A percentile compares a stretch with the other conserved stretches of the same genome.
Evolutionary conservation across 495 filamentous ascomycete species (phyloP).

Genomic region (Penicillium tannophilum): DNA sequence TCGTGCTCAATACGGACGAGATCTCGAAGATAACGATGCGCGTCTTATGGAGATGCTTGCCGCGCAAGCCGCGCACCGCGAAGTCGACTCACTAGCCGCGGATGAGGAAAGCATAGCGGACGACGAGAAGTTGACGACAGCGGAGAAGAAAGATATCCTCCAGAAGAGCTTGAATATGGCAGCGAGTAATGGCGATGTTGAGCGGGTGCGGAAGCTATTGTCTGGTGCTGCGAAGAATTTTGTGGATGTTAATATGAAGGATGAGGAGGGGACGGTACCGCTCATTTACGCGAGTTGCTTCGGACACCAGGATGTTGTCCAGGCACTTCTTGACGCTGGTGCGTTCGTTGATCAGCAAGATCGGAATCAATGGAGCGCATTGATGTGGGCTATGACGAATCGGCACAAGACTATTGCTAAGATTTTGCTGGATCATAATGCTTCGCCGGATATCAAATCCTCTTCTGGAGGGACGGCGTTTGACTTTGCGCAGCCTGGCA

Average conservation of each 20-base stretch:
- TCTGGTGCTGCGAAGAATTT: slow-evolving; percentile 72
- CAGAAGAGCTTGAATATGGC: slow-evolving; percentile 94
- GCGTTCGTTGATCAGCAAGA: slow-evolving; percentile 95
- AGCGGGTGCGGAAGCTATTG: slow-evolving; percentile 75
- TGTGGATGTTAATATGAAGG: slow-evolving; percentile 85
- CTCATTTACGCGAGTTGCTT: slow-evolving; percentile 99
- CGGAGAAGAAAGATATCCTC: slow-evolving; percentile 76
- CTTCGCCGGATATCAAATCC: slow-evolving; percentile 93
- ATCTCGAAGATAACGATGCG: slow-evolving; percentile 77
- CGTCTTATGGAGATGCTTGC: slow-evolving; percentile 95
- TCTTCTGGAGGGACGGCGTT: slow-evolving; percentile 93
- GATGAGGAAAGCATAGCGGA: slow-evolving; percentile 78
- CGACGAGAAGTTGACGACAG: slow-evolving; percentile 71
- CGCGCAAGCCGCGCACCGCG: slow-evolving; percentile 81
- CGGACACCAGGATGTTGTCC: slow-evolving; percentile 89
- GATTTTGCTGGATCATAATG: slow-evolving; percentile 85
- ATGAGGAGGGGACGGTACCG: slow-evolving; percentile 93
- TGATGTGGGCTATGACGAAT: slow-evolving; percentile 99
- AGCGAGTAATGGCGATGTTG: slow-evolving; percentile 92
- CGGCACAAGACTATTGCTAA: slow-evolving; percentile 95
- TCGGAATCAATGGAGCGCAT: slow-evolving; percentile 91
- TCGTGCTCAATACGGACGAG: slow-evolving; percentile 40
- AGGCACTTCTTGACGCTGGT: slow-evolving; percentile 79
- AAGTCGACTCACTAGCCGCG: slow-evolving; percentile 66
- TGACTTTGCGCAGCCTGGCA: slow-evolving; percentile 92